Evolutionary conservation across 805 yeast species (phyloP), one percentile per base, ranked within the genome.

Genomic region (Yarrowia osloensis): DNA sequence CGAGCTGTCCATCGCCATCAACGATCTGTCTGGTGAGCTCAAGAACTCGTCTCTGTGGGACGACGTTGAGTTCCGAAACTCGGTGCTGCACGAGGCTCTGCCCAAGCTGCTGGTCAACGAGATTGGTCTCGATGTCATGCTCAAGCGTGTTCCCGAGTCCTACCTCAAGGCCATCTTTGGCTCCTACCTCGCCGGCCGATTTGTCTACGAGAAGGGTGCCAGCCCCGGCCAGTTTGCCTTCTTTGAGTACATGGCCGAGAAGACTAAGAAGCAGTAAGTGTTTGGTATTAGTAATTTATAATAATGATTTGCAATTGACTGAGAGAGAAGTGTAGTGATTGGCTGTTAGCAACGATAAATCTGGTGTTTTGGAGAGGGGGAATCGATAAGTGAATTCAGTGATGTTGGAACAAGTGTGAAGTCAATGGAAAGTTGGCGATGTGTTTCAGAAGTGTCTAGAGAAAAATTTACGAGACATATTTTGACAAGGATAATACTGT

Each of bases 141-240:
- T 94, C 72, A 73, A 79, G 52, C 86, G 95, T 73, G 95, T 94
- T 42, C 99, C 99, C 21, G 90, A 84, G 68, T 84, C 96, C 65
- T 95, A 94, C 77, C 81, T 94, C 76, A 88, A 86, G 74, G 97
- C 97, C 3, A 85, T 94, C 72, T 90, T 94, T 74, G 96, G 97
- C 52, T 88, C 95, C 39, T 88, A 86, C 74, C 81, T 92, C 73
- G 92, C 97, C 12, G 89, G 96, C 55, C 83, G 88, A 55, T 92
- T 89, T 77, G 96, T 92, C 66, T 92, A 92, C 78, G 82, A 89
- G 29, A 83, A 88, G 74, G 97, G 97, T 67, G 81, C 86, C 68
- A 90, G 86, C 69, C 86, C 94, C 54, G 90, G 91, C 77, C 96
- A 79, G 70, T 80, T 80, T 72, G 82, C 82, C 13, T 80, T 80